phyloP scores from a whole-genome alignment of 2,329 filamentous ascomycete species.

The Achaetomium macrosporum region DNA sequence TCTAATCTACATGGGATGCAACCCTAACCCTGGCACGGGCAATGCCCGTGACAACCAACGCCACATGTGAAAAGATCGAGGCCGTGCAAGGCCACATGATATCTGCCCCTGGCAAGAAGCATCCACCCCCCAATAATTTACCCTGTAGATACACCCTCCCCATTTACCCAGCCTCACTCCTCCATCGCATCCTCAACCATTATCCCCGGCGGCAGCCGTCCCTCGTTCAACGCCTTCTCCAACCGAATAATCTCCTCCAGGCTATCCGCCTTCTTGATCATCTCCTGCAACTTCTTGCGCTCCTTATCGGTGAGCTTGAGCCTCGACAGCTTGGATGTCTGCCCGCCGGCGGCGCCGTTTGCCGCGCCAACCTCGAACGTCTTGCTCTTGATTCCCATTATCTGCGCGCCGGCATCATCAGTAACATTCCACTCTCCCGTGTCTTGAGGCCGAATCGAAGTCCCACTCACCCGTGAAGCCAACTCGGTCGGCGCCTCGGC shows the following conservation, averaged over 20 bases:
- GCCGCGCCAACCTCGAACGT: slow-evolving; percentile 55
- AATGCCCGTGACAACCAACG: slow-evolving; percentile 2
- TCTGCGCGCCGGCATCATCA: slow-evolving; percentile 39
- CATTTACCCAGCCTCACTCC: slow-evolving; percentile 40
- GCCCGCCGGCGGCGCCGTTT: slow-evolving; percentile 33
- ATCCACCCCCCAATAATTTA: neutral
- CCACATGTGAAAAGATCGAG: neutral
- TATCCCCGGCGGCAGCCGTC: slow-evolving; percentile 68
- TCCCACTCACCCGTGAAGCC: slow-evolving; percentile 56
- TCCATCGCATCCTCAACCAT: slow-evolving; percentile 55
- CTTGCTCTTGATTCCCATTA: slow-evolving; percentile 77
- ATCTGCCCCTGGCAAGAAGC: neutral
- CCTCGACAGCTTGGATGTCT: slow-evolving; percentile 60
- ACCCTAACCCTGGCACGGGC: no score
- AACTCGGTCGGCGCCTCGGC: slow-evolving; percentile 70
- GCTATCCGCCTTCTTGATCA: slow-evolving; percentile 84
- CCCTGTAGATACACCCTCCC: neutral
- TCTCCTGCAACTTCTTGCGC: slow-evolving; percentile 74
- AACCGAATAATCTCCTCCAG: slow-evolving; percentile 83
- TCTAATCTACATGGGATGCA: no score
- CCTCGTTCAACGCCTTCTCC: slow-evolving; percentile 89
- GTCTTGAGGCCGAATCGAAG: neutral
- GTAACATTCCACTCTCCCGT: neutral
- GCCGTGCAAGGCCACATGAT: neutral
- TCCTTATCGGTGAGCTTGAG: slow-evolving; percentile 86